Conservation (phyloP, 2,329 filamentous ascomycete genomes). For the Fusarium metavorans region DNA sequence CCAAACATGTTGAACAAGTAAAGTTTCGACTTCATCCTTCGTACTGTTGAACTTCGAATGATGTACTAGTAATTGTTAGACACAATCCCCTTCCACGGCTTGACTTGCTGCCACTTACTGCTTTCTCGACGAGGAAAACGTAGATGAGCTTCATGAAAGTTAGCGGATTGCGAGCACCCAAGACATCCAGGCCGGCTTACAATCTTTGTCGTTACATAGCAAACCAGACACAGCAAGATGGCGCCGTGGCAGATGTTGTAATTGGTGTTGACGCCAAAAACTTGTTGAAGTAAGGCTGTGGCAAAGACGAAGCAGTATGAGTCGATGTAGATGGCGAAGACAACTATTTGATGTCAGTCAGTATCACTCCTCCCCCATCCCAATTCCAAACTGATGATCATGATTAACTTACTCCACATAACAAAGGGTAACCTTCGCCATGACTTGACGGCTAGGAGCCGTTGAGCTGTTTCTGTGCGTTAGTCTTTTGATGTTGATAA, state of each 20-base stretch:
- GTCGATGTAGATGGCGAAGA: constrained; percentile 70
- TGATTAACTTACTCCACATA: constrained; percentile 55
- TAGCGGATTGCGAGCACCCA: neutral
- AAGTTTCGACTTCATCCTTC: constrained; percentile 66
- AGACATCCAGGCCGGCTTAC: neutral
- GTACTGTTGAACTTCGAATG: constrained; percentile 64
- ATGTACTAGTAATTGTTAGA: constrained; percentile 59
- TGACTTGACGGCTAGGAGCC: constrained; percentile 50
- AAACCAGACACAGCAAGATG: constrained; percentile 70
- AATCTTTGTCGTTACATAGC: constrained; percentile 74
- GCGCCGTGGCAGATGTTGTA: constrained; percentile 65
- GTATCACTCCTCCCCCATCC: neutral
- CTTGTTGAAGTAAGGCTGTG: constrained; percentile 67
- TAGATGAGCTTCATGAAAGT: constrained; percentile 63
- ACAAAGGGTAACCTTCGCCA: constrained; percentile 58
- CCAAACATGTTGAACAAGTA: constrained; percentile 72
- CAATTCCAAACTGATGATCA: neutral
- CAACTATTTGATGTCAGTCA: constrained; percentile 56
- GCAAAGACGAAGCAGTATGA: constrained; percentile 71
- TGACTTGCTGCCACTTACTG: constrained; percentile 54
- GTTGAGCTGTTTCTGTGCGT: constrained; percentile 49
- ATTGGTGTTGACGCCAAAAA: constrained; percentile 67
- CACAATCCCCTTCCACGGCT: too few species aligned
- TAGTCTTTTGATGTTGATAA: neutral
- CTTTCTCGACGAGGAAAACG: constrained; percentile 73